phyloP scores from a whole-genome alignment of 192 early-diverging fungal genomes.

The Chytriomyces sp. region DNA sequence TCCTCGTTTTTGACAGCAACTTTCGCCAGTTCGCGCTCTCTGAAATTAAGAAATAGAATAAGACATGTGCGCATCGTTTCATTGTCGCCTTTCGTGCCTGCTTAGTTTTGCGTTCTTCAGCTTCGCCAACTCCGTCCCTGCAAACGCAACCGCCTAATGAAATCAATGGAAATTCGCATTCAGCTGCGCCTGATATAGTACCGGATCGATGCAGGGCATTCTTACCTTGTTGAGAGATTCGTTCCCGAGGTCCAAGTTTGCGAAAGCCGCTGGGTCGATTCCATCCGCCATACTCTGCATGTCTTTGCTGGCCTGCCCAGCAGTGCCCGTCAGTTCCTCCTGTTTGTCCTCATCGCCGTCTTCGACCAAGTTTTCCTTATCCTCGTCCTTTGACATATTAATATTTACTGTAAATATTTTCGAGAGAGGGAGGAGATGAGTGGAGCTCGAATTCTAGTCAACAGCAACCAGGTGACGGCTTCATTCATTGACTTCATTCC shows the following conservation, averaged over 20 bases:
- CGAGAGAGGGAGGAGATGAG: too few species aligned
- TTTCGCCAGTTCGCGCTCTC: constrained; percentile 26
- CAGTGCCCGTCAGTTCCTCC: constrained; percentile 35
- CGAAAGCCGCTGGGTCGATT: not conserved
- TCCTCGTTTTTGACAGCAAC: constrained; percentile 9
- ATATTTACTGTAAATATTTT: not conserved
- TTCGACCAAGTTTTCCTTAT: not conserved
- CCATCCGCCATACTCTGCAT: constrained; percentile 26
- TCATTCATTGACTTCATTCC: too few species aligned
- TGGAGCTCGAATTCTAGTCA: not conserved
- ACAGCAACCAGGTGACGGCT: not conserved
- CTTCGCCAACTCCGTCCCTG: not conserved
- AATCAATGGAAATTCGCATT: not conserved
- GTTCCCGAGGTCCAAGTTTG: constrained; percentile 6
- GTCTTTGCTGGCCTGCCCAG: constrained; percentile 35
- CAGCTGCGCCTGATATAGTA: not conserved
- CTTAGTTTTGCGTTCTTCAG: not conserved
- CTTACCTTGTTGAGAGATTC: constrained; percentile 20
- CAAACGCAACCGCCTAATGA: constrained; percentile 14
- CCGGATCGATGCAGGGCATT: not conserved
- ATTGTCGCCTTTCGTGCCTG: not conserved
- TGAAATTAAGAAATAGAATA: not conserved
- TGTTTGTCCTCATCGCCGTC: constrained; percentile 25
- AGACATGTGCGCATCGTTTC: not conserved
- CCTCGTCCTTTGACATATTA: constrained; percentile 2